Base-by-base conservation (phyloP, 352 stramenopile genomes). In the Pythium dissotocum region DNA sequence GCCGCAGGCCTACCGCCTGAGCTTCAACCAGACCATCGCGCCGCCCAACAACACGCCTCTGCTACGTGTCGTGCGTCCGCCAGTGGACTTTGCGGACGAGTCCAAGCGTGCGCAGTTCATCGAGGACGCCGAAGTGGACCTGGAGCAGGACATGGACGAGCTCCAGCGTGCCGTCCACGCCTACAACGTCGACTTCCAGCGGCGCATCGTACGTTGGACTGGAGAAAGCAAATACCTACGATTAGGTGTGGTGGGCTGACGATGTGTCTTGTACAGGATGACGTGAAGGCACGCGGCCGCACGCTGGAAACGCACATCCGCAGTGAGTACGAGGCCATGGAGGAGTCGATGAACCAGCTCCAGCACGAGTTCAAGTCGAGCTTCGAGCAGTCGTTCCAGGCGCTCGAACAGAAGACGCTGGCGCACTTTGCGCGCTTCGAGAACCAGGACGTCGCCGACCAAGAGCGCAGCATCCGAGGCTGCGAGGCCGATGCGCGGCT, bases 121-220 rank as follows among this genome's bases (percentile, higher is more conserved):
- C 35, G 86, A 91, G 51, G 73, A 85, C 63, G 86, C 78, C 0
- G 87, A 97, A 56, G 76, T 83, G 49, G 77, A 93, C 16, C 72
- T 96, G 8, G 85, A 90, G 46, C 61, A 87, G 14, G 84, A 95
- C 65, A 93, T 97, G 82, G 76, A 90, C 44, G 85, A 91, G 68
- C 77, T 97, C 57, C 80, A 97, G 74, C 72, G 73, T 6, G 82
- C 83, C 1, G 89, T 93, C 35, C 82, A 91, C 66, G 77, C 80
- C 21, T 90, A 92, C 73, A 97, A 97, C 63, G 67, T 92, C 33
- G 85, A 95, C 59, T 91, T 97, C 58, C 80, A 96, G 58, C 72
- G 74, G 13, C 86, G 89, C 12, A 85, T 97, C 33, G 83, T 93
- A 78, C 26, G 82, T 53, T n/a, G 10, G 4, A 8, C 6, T 32